Conservation (phyloP, 805 yeast species). For the Yarrowia sp. region DNA sequence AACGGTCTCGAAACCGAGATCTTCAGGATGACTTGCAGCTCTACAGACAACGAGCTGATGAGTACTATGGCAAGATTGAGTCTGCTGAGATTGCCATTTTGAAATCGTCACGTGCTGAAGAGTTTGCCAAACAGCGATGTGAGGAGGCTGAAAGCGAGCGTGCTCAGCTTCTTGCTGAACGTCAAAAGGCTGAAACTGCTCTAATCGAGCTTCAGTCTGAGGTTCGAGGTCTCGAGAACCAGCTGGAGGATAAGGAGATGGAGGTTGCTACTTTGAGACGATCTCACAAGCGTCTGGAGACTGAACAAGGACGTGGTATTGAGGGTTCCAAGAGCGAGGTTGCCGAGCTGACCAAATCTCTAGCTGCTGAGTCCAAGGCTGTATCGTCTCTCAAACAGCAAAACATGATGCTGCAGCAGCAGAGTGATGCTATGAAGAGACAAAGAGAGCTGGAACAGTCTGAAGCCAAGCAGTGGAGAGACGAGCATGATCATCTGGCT, state of each 20-base stretch:
- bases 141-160: slow-evolving; percentile 51
- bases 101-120: slow-evolving; percentile 62
- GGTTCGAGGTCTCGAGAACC: slow-evolving; percentile 53
- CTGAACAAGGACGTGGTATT: not conserved
- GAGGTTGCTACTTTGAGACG: slow-evolving; percentile 38
- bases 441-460: slow-evolving; percentile 16
- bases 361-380: slow-evolving; percentile 2
- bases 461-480: slow-evolving; percentile 14
- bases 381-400: not conserved
- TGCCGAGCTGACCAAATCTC: slow-evolving; percentile 35
- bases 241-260: slow-evolving; percentile 55
- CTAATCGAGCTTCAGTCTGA: slow-evolving; percentile 53
- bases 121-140: slow-evolving; percentile 51
- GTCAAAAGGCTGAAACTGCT: slow-evolving; percentile 50
- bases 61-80: slow-evolving; percentile 68
- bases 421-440: slow-evolving; percentile 1
- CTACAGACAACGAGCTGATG: slow-evolving; percentile 71
- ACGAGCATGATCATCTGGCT: slow-evolving; percentile 34
- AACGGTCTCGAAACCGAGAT: slow-evolving; percentile 56
- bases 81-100: slow-evolving; percentile 72
- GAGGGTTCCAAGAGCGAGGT: slow-evolving; percentile 25
- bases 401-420: slow-evolving; percentile 7
- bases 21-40: slow-evolving; percentile 54
- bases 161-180: slow-evolving; percentile 51
- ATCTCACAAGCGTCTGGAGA: slow-evolving; percentile 4